Conservation (phyloP, 176 grass and related monocot species). For the Rhynchospora pubera region DNA sequence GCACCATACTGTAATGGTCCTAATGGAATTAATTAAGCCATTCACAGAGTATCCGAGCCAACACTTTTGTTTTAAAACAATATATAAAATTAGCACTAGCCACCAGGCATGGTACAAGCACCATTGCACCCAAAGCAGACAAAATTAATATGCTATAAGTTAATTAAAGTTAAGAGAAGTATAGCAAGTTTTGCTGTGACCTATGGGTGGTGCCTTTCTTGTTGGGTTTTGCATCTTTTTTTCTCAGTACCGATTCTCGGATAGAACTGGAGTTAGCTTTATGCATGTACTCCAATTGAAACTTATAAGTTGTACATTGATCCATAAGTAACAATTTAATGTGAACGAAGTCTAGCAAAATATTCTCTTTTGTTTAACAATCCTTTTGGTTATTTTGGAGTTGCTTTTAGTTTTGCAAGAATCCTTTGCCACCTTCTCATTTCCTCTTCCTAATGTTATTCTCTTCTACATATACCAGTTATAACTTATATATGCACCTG, state of each 20-base stretch:
- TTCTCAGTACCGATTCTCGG: neutral
- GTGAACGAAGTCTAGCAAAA: neutral
- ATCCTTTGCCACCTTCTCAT: constrained; percentile 11
- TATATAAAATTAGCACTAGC: neutral
- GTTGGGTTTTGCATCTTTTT: constrained; percentile 24
- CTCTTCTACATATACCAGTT: constrained; percentile 8
- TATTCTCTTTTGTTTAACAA: neutral
- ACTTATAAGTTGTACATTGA: neutral
- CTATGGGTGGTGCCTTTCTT: constrained; percentile 4
- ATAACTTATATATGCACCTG: constrained; percentile 6
- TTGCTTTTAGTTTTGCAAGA: constrained; percentile 5
- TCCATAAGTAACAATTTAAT: neutral
- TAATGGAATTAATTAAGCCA: no score
- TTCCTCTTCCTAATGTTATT: constrained; percentile 25
- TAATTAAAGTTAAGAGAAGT: neutral
- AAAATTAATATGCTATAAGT: neutral
- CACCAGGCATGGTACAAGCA: no score
- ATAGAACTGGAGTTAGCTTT: neutral
- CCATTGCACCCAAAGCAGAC: neutral
- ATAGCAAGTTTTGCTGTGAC: neutral
- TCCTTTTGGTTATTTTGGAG: neutral
- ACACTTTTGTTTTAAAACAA: neutral
- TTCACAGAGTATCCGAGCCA: neutral
- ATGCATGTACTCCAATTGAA: neutral
- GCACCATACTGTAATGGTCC: neutral